Evolutionary conservation across 2,329 filamentous ascomycete species (phyloP).

Genomic region (Colletotrichum sp.): DNA sequence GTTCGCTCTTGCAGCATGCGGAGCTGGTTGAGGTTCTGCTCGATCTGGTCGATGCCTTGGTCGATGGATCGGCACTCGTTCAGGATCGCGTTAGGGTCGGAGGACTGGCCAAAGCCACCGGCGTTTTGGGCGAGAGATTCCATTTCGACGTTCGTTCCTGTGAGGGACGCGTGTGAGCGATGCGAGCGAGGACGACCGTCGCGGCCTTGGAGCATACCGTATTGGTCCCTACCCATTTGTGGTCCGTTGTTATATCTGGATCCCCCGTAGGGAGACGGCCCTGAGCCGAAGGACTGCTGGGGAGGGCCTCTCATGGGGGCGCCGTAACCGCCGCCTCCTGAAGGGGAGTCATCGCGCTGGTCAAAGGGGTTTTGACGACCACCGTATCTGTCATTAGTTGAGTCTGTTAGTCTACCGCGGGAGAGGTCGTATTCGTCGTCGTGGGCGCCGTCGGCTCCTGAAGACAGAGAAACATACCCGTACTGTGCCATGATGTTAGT

Average conservation of each 20-base stretch:
- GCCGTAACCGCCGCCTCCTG: slow-evolving; percentile 34
- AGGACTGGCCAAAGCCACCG: slow-evolving; percentile 43
- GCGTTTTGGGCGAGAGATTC: slow-evolving; percentile 63
- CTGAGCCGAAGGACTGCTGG: slow-evolving; percentile 19
- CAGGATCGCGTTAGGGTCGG: slow-evolving; percentile 77
- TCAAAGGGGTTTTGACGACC: slow-evolving; percentile 63
- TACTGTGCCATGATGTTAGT: slow-evolving; percentile 51
- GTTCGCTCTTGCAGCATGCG: slow-evolving; percentile 73
- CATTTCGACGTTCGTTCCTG: slow-evolving; percentile 71
- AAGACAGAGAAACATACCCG: slow-evolving; percentile 42
- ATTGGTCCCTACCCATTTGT: slow-evolving; percentile 22
- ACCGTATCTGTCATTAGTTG: slow-evolving; percentile 52
- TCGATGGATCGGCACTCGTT: slow-evolving; percentile 85
- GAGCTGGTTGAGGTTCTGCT: slow-evolving; percentile 74
- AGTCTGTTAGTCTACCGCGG: slow-evolving; percentile 33
- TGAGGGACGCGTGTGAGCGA: neutral
- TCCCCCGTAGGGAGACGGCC: slow-evolving; percentile 24
- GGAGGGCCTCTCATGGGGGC: slow-evolving; percentile 4
- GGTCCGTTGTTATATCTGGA: slow-evolving; percentile 26
- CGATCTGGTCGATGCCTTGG: slow-evolving; percentile 75
- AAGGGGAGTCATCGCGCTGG: slow-evolving; percentile 47
- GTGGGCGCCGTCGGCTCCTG: slow-evolving; percentile 12
- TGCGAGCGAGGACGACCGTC: neutral
- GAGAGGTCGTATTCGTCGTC: slow-evolving; percentile 16
- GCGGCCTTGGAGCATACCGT: slow-evolving; percentile 8